Conservation (phyloP, 2,329 filamentous ascomycete species). For the Lachnellula cervina region DNA sequence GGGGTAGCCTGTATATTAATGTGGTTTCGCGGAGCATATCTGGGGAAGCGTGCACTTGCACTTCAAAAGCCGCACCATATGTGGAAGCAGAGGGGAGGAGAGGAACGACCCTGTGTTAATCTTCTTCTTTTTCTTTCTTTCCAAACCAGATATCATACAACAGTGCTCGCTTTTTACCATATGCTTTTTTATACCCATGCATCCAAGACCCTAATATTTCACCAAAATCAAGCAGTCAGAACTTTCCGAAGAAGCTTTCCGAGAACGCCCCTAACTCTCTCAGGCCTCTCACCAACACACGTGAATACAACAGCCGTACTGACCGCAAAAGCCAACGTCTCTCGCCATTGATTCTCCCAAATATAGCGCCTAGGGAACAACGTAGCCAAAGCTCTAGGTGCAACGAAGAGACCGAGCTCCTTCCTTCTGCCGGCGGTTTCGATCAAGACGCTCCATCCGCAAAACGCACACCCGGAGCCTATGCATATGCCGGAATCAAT, state of each 20-base stretch:
- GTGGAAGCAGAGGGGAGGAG: background rate
- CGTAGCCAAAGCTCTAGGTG: conserved; percentile 71
- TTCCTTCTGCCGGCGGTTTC: conserved; percentile 62
- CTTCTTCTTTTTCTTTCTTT: background rate
- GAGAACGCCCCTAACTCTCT: conserved; percentile 62
- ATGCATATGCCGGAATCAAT: conserved; percentile 66
- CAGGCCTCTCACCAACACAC: conserved; percentile 56
- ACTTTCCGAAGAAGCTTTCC: conserved; percentile 49
- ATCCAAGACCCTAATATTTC: background rate
- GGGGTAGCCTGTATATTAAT: too few relatives aligned
- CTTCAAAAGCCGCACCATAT: too few relatives aligned
- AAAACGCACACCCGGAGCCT: conserved; percentile 65
- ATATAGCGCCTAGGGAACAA: conserved; percentile 67
- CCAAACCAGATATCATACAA: background rate
- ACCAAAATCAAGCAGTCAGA: conserved; percentile 7
- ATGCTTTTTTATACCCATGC: background rate
- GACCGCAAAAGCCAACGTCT: conserved; percentile 60
- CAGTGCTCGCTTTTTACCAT: background rate
- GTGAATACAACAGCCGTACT: conserved; percentile 69
- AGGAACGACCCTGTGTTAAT: background rate
- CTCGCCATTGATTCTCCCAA: conserved; percentile 58
- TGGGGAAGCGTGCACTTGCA: too few relatives aligned
- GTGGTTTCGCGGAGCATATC: too few relatives aligned
- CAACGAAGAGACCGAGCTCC: conserved; percentile 76
- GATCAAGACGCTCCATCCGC: conserved; percentile 76